Conservation (phyloP, 441 rosid genomes). For the Omphalea diandra region DNA sequence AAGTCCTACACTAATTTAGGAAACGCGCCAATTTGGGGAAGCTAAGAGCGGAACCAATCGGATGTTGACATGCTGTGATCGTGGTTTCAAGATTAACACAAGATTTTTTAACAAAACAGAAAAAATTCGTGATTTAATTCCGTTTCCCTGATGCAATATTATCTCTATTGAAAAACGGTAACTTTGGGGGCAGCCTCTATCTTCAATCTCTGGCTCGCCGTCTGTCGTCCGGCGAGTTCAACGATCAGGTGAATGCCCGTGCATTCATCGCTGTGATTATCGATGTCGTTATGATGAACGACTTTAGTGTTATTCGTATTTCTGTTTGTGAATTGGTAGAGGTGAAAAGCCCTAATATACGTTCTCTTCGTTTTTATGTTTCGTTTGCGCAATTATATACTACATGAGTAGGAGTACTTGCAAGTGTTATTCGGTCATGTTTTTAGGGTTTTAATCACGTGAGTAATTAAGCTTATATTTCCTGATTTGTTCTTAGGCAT, state of each 20-base stretch:
- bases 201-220: not conserved
- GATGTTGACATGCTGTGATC: not conserved
- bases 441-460: not conserved
- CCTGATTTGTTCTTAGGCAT: not conserved
- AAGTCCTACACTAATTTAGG: not conserved
- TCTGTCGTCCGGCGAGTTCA: not conserved
- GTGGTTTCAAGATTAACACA: not conserved
- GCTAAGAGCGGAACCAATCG: not conserved
- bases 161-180: not conserved
- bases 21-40: slow-evolving; percentile 7
- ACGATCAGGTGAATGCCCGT: not conserved
- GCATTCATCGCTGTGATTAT: not conserved
- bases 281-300: not conserved
- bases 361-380: not conserved
- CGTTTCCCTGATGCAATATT: not conserved
- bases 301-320: not conserved
- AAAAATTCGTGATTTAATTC: not conserved
- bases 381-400: not conserved
- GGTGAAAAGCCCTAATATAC: not conserved
- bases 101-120: not conserved
- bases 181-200: not conserved
- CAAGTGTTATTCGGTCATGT: not conserved
- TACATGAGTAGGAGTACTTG: not conserved
- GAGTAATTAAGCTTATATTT: not conserved
- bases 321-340: not conserved